Base-by-base conservation (phyloP, 768 basidiomycete genomes). In the Boletus pseudopeckii region DNA sequence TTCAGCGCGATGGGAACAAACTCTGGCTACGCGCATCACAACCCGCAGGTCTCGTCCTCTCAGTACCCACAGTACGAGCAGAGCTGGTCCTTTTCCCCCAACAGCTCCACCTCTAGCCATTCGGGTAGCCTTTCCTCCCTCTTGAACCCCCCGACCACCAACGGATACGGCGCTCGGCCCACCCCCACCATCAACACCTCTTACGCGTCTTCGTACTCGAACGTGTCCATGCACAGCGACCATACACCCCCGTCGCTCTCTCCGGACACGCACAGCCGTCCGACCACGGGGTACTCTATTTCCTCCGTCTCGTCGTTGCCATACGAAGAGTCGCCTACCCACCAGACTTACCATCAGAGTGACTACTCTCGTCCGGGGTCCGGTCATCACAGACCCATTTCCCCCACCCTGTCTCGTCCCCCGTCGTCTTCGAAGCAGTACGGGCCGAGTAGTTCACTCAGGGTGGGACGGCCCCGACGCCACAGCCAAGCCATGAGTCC, bases 401-500 rank as follows among this genome's bases (percentile, higher is more conserved):
- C 88, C 10, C 85, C 85, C 49, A 80, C 85, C 20, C 80, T 83
- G 15, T 74, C 81, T 26, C 84, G 89, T 3, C 87, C 88, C 1
- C 79, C 78, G 1, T 88, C 86, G 1, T 86, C 86, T 42, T 85
- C 85, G 50, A 75, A 75, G 61, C 80, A 80, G 30, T 80, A 76
- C 59, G 74, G 72, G 38, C 68, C 76, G 3, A 75, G 71, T 7
- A 75, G 72, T 22, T 81, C 85, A 15, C 71, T 90, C 49, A 84
- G 86, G 67, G 80, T 92, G 34, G 82, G 88, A 26, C 80, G 90
- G 30, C 79, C 80, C 42, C 80, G 90, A 41, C 80, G 90, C 53
- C 90, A 92, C 70, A 89, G 86, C 67, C 90, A 92, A 68, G 90
- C 90, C 1, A 85, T 92, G 78, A 88, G 84, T 62, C 90, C 90